phyloP scores from a whole-genome alignment of 495 filamentous ascomycete species.

The Parmelia sp. region DNA sequence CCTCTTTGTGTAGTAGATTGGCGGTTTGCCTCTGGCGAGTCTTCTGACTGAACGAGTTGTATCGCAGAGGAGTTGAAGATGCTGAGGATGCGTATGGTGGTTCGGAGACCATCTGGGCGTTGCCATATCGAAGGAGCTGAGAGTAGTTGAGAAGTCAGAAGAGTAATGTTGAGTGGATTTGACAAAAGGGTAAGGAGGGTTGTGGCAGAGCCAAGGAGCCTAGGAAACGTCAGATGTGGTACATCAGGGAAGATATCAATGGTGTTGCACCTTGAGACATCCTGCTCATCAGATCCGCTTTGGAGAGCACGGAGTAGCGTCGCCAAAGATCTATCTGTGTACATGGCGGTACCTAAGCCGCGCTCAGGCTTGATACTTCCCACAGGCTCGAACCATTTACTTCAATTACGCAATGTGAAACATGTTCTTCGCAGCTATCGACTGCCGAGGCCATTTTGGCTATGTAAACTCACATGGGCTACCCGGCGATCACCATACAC shows the following conservation, averaged over 20 bases:
- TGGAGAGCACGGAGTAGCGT: constrained; percentile 49
- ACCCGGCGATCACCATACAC: background rate
- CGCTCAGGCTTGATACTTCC: background rate
- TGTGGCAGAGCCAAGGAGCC: constrained; percentile 73
- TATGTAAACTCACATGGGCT: background rate
- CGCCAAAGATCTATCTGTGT: constrained; percentile 43
- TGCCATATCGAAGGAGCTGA: constrained; percentile 83
- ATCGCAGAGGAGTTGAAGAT: constrained; percentile 81
- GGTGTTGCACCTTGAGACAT: constrained; percentile 45
- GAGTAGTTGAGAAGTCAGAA: constrained; percentile 86
- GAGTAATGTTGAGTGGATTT: constrained; percentile 84
- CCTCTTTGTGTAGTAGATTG: constrained; percentile 29
- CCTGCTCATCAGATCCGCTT: constrained; percentile 42
- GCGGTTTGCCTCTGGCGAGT: constrained; percentile 34
- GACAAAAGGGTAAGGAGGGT: constrained; percentile 74
- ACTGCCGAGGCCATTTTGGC: background rate
- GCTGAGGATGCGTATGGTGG: constrained; percentile 70
- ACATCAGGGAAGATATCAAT: background rate
- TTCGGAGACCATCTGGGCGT: constrained; percentile 61
- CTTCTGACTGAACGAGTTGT: constrained; percentile 53
- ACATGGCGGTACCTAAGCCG: background rate
- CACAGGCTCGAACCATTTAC: background rate
- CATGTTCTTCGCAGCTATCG: too few species aligned
- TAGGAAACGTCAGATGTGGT: constrained; percentile 25
- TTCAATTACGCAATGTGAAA: background rate